These are phyloP conservation scores for Coniochaeta hoffmannii DNA, from an alignment of 2,329 filamentous ascomycete species.

Conservation along the genomic window DNA sequence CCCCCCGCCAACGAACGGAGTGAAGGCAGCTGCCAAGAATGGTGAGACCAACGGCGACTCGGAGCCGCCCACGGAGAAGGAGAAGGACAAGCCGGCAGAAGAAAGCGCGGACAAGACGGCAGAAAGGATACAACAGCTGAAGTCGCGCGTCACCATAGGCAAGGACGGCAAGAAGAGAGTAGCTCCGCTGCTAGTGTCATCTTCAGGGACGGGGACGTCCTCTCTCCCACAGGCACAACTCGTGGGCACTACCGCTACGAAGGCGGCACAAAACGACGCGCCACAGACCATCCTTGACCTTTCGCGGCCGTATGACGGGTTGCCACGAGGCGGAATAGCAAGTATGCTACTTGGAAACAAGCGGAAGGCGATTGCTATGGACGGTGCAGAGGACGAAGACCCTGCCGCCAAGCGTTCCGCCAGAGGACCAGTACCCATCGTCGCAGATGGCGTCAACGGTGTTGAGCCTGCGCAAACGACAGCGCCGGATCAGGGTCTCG, in stretches of 20 bases:
- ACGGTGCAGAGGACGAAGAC: conserved; percentile 68
- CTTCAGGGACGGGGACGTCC: conserved; percentile 77
- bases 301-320: conserved; percentile 86
- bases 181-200: conserved; percentile 83
- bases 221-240: conserved; percentile 85
- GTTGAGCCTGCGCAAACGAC: conserved; percentile 66
- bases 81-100: conserved; percentile 27
- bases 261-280: conserved; percentile 57
- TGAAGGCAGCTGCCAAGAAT: conserved; percentile 35
- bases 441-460: conserved; percentile 71
- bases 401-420: conserved; percentile 42
- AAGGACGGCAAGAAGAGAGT: conserved; percentile 98
- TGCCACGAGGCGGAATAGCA: conserved; percentile 82
- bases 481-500: conserved; percentile 49
- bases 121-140: conserved; percentile 55
- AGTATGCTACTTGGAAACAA: conserved; percentile 90
- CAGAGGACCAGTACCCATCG: conserved; percentile 64
- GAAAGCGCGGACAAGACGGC: conserved; percentile 46
- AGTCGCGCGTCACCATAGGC: conserved; percentile 86
- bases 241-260: conserved; percentile 65
- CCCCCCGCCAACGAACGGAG: conserved; percentile 39
- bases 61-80: conserved; percentile 23
- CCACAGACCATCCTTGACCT: conserved; percentile 82
- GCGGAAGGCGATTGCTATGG: conserved; percentile 66
- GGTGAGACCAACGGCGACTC: conserved; percentile 31